phyloP scores from a whole-genome alignment of 352 stramenopile genomes.

The Phytopythium helicoides region DNA sequence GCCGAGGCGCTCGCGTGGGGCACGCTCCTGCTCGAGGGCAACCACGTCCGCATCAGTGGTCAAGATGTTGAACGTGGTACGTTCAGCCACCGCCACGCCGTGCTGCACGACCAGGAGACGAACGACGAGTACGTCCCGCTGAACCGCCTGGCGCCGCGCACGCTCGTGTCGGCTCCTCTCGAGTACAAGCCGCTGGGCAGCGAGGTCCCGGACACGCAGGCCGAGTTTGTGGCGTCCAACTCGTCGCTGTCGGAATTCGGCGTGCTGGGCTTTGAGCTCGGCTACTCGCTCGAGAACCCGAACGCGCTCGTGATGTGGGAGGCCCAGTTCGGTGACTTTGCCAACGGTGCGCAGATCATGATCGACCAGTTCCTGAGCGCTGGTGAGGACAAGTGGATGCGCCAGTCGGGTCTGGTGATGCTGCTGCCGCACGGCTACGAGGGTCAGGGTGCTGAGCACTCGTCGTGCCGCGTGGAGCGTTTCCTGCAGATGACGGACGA shows the following conservation, averaged over 20 bases:
- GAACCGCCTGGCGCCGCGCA: constrained; percentile 86
- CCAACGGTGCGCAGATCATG: constrained; percentile 96
- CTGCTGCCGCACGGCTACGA: constrained; percentile 96
- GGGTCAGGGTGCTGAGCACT: constrained; percentile 96
- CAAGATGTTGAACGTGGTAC: constrained; percentile 96
- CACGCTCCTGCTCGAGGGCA: constrained; percentile 91
- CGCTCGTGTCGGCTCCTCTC: constrained; percentile 42
- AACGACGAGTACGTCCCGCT: constrained; percentile 93
- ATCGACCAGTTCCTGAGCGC: constrained; percentile 96
- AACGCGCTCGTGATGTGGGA: constrained; percentile 94
- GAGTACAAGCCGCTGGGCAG: constrained; percentile 12
- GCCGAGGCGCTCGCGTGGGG: constrained; percentile 96
- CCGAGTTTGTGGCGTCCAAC: constrained; percentile 92
- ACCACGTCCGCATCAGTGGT: constrained; percentile 87
- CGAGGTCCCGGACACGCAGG: constrained; percentile 76
- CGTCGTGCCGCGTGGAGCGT: constrained; percentile 92
- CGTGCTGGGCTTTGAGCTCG: constrained; percentile 95
- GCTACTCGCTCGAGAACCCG: constrained; percentile 94
- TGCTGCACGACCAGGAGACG: constrained; percentile 94
- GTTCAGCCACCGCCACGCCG: constrained; percentile 91
- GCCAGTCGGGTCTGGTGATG: constrained; percentile 93
- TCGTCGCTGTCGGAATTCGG: constrained; percentile 95
- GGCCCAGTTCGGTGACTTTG: constrained; percentile 97
- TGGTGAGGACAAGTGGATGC: constrained; percentile 97
- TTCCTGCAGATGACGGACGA: constrained; percentile 95